Evolutionary conservation across 2,329 filamentous ascomycete species (phyloP).

Genomic region (Intubia oerlemansii): DNA sequence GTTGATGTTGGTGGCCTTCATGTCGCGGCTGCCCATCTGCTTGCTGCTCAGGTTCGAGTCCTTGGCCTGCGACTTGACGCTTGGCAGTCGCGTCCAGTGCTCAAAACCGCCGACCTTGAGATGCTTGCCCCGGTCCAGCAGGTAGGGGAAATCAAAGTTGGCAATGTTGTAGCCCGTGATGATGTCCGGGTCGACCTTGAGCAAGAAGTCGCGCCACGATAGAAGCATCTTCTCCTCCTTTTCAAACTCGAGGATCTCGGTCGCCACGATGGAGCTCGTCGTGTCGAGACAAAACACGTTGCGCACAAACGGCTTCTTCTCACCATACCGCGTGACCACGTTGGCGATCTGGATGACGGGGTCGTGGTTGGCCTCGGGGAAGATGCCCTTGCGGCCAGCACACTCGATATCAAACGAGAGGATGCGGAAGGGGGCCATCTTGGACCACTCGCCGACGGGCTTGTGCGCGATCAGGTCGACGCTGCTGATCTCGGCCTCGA

Average conservation of each 20-base stretch:
- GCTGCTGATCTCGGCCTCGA: slow-evolving; percentile 75
- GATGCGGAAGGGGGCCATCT: slow-evolving; percentile 85
- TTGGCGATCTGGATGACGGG: slow-evolving; percentile 98
- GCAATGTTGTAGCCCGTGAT: slow-evolving; percentile 98
- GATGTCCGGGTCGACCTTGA: slow-evolving; percentile 83
- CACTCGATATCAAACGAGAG: slow-evolving; percentile 98
- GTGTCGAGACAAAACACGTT: slow-evolving; percentile 93
- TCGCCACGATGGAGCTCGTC: slow-evolving; percentile 86
- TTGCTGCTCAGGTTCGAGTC: slow-evolving; percentile 87
- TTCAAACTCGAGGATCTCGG: slow-evolving; percentile 68
- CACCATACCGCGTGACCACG: slow-evolving; percentile 82
- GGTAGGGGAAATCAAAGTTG: slow-evolving; percentile 97
- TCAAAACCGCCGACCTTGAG: slow-evolving; percentile 65
- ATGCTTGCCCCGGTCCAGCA: slow-evolving; percentile 70
- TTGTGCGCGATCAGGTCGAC: slow-evolving; percentile 68
- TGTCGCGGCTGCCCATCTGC: slow-evolving; percentile 92
- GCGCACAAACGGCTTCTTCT: slow-evolving; percentile 82
- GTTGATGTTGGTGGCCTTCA: slow-evolving; percentile 84
- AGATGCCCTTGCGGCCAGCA: slow-evolving; percentile 90
- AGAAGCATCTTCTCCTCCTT: slow-evolving; percentile 78
- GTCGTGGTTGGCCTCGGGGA: slow-evolving; percentile 78
- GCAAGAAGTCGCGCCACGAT: slow-evolving; percentile 75
- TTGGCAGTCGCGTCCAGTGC: slow-evolving; percentile 66
- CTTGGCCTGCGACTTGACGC: slow-evolving; percentile 47
- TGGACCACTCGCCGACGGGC: slow-evolving; percentile 85